Conservation (phyloP, 345 rosid species). For the Tarenaya hassleriana region DNA sequence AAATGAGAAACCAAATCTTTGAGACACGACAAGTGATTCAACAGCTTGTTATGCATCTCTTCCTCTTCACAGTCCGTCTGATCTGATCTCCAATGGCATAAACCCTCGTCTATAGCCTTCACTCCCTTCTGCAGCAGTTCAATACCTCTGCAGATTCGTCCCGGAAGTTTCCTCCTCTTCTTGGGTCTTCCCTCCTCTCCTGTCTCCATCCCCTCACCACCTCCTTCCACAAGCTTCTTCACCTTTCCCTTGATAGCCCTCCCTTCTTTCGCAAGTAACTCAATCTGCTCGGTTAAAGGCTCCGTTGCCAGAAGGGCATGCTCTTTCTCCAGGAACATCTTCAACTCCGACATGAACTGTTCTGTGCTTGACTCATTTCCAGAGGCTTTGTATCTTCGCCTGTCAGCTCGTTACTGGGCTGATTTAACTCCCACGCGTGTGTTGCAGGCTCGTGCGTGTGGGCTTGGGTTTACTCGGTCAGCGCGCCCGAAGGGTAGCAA, state of each 20-base stretch:
- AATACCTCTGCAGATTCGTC: conserved; percentile 63
- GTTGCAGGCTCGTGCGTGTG: no score
- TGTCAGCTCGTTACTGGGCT: no score
- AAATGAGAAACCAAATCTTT: conserved; percentile 56
- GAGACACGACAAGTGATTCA: conserved; percentile 54
- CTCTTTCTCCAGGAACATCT: conserved; percentile 82
- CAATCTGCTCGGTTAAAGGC: conserved; percentile 37
- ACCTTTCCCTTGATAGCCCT: conserved; percentile 37
- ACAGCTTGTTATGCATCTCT: conserved; percentile 51
- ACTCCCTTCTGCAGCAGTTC: conserved; percentile 68
- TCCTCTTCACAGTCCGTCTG: conserved; percentile 25
- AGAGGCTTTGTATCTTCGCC: conserved; percentile 31
- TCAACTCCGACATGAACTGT: conserved; percentile 69
- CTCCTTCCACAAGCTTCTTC: conserved; percentile 18
- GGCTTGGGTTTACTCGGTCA: no score
- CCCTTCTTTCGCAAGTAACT: conserved; percentile 56
- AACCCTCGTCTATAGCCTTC: conserved; percentile 54
- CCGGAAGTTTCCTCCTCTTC: conserved; percentile 84
- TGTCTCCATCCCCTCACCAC: conserved; percentile 26
- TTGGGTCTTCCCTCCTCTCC: conserved; percentile 31
- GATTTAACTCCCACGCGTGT: no score
- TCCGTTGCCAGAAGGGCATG: conserved; percentile 36
- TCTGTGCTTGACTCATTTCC: conserved; percentile 60
- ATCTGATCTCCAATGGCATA: conserved; percentile 53
- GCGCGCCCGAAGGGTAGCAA: no score